Evolutionary conservation across 306 rosid species (phyloP).

Genomic region (Pyrus betulifolia): DNA sequence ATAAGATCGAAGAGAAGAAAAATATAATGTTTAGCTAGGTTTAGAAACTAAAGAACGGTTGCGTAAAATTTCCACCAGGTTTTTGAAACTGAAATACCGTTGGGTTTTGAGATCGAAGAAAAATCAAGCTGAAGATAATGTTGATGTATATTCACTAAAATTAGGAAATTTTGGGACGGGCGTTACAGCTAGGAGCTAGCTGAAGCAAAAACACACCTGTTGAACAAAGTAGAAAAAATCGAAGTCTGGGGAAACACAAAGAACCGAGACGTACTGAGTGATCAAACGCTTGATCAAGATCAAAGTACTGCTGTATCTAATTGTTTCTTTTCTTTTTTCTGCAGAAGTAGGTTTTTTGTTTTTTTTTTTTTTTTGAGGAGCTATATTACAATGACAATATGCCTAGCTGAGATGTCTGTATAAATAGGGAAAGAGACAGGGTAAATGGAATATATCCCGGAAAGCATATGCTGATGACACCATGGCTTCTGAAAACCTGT

Average conservation of each 20-base stretch:
- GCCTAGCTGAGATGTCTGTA: not conserved
- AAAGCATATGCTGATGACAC: not conserved
- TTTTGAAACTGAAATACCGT: no score
- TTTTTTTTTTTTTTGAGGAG: no score
- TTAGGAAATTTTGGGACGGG: no score
- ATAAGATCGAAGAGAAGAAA: no score
- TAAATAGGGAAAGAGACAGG: not conserved
- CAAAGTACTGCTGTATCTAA: slow-evolving; percentile 1
- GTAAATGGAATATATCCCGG: not conserved
- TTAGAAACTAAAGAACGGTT: no score
- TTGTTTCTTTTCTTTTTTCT: not conserved
- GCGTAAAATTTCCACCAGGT: no score
- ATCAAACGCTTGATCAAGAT: slow-evolving; percentile 11
- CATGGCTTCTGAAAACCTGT: not conserved
- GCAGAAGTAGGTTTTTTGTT: not conserved
- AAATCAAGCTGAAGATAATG: no score
- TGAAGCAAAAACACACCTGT: slow-evolving; percentile 5
- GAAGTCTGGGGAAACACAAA: slow-evolving; percentile 16
- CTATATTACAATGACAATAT: not conserved
- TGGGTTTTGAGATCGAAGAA: no score
- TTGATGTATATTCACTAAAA: no score
- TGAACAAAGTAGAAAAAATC: slow-evolving; percentile 34
- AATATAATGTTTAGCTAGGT: no score
- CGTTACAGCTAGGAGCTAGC: no score
- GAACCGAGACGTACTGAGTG: slow-evolving; percentile 3